These are phyloP conservation scores for Mycena galopus DNA, from an alignment of 768 basidiomycete genomes.

Conservation along the genomic window DNA sequence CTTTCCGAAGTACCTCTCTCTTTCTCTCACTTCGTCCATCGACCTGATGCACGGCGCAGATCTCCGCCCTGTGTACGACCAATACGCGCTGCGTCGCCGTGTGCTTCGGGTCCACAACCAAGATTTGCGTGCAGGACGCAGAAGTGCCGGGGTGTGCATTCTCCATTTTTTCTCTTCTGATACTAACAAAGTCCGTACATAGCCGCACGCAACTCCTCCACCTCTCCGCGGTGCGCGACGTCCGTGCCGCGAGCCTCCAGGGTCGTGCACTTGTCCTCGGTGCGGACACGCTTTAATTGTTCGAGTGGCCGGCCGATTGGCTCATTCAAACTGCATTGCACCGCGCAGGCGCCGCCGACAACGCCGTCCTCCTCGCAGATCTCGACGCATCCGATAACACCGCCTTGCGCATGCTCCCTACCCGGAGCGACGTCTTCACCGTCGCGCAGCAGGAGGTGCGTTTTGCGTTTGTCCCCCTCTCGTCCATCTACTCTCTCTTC, in stretches of 20 bases:
- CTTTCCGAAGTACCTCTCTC: slow-evolving; percentile 14
- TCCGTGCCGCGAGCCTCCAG: slow-evolving; percentile 30
- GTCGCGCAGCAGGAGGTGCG: slow-evolving; percentile 29
- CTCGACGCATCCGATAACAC: slow-evolving; percentile 7
- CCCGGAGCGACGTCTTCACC: slow-evolving; percentile 33
- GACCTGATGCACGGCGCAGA: neutral
- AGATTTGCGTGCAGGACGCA: slow-evolving; percentile 27
- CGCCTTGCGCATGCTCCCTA: slow-evolving; percentile 21
- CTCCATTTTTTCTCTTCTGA: neutral
- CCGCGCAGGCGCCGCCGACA: slow-evolving; percentile 19
- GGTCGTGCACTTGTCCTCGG: slow-evolving; percentile 28
- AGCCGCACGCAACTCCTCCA: slow-evolving; percentile 25
- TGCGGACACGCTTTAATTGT: neutral
- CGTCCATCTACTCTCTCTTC: too few relatives aligned
- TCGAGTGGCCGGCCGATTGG: neutral
- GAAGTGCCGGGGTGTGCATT: slow-evolving; percentile 14
- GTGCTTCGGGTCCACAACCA: slow-evolving; percentile 31
- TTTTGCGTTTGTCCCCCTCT: neutral
- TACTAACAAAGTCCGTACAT: too few relatives aligned
- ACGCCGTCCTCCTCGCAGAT: slow-evolving; percentile 17
- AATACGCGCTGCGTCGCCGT: slow-evolving; percentile 22
- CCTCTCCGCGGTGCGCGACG: slow-evolving; percentile 24
- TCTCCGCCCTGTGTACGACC: slow-evolving; percentile 23
- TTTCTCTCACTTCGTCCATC: neutral
- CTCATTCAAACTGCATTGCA: neutral